Evolutionary conservation across 345 rosid genomes (phyloP).

Genomic region (Streptanthus diversifolius): DNA sequence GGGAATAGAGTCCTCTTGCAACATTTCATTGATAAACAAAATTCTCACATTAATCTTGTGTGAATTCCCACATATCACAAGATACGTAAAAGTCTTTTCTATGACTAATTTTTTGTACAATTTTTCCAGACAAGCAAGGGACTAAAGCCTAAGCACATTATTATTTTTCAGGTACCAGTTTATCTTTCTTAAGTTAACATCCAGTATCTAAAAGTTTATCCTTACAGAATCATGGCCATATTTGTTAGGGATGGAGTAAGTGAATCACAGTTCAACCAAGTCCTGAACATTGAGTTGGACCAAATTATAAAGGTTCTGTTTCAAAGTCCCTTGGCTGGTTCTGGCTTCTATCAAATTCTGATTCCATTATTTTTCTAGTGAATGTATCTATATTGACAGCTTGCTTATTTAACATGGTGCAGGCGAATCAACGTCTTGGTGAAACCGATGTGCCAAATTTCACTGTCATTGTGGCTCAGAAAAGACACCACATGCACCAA

Average conservation of each 20-base stretch:
- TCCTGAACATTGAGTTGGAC: conserved; percentile 75
- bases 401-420: conserved; percentile 1
- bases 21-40: conserved; percentile 54
- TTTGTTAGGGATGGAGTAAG: conserved; percentile 79
- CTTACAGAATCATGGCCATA: neutral
- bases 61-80: neutral
- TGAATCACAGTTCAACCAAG: conserved; percentile 84
- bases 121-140: conserved; percentile 53
- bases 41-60: conserved; percentile 83
- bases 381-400: neutral
- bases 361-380: neutral
- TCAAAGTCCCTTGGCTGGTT: neutral
- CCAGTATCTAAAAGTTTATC: neutral
- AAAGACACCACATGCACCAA: conserved; percentile 89
- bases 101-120: conserved; percentile 36
- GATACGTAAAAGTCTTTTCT: neutral
- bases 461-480: conserved; percentile 81
- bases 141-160: conserved; percentile 69
- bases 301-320: conserved; percentile 66
- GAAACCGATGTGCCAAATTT: conserved; percentile 66
- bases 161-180: conserved; percentile 66
- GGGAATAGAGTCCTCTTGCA: conserved; percentile 50
- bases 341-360: conserved; percentile 11
- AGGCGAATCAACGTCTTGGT: conserved; percentile 80
- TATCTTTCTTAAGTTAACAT: neutral